A percentile compares a stretch with the other conserved stretches of the same genome.
These are phyloP conservation scores for Penicillium pancosmium DNA, from an alignment of 495 filamentous ascomycete genomes.

Conservation along the genomic window DNA sequence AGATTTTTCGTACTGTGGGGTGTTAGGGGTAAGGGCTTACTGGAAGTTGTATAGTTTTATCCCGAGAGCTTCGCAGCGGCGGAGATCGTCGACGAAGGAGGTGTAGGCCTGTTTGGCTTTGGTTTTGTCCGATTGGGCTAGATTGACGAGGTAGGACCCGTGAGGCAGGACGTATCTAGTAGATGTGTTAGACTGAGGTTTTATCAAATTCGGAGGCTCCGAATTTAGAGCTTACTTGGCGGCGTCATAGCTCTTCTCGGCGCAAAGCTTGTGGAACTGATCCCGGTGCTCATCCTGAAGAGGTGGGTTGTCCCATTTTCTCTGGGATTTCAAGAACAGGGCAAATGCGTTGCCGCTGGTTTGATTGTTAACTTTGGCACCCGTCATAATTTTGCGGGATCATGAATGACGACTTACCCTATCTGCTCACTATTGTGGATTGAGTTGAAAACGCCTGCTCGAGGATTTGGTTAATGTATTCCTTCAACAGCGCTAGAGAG, in stretches of 20 bases:
- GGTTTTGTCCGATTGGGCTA: constrained; percentile 76
- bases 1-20: constrained; percentile 5
- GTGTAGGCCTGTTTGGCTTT: constrained; percentile 87
- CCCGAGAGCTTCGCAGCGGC: constrained; percentile 84
- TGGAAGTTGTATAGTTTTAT: constrained; percentile 97
- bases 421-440: constrained; percentile 79
- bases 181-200: constrained; percentile 2
- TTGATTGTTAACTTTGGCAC: constrained; percentile 15
- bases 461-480: neutral
- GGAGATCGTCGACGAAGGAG: constrained; percentile 85
- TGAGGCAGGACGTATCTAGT: constrained; percentile 77
- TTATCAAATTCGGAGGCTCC: neutral
- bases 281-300: constrained; percentile 66
- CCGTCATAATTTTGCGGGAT: no score
- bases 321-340: constrained; percentile 91
- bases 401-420: constrained; percentile 45
- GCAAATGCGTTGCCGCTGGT: constrained; percentile 85
- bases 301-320: constrained; percentile 89
- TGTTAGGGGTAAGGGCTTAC: constrained; percentile 32
- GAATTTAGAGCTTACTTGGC: constrained; percentile 42
- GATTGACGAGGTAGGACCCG: constrained; percentile 94
- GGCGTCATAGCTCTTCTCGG: constrained; percentile 72
- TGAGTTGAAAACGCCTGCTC: constrained; percentile 81
- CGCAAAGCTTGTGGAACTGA: constrained; percentile 67
- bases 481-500: neutral